A percentile compares a stretch with the other conserved stretches of the same genome.
Evolutionary conservation across 2,329 filamentous ascomycete species (phyloP).

Genomic region (Neofusicoccum laricinum): DNA sequence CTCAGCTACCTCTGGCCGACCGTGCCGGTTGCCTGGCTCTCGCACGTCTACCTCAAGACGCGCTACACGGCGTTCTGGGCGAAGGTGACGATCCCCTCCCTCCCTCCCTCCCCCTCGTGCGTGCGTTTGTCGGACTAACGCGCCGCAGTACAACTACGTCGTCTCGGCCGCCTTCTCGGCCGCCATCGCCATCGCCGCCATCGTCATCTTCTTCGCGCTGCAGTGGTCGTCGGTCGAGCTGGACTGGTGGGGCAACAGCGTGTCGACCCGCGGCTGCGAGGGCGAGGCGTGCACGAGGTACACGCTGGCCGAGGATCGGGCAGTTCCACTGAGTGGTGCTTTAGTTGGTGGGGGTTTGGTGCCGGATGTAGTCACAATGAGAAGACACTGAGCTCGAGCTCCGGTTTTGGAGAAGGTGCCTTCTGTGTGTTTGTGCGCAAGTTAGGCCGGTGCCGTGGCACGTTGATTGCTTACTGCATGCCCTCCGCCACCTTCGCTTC

Average conservation of each 20-base stretch:
- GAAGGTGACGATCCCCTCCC: slow-evolving; percentile 54
- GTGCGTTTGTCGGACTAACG: too few relatives aligned
- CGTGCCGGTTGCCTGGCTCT: slow-evolving; percentile 45
- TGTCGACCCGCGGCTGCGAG: slow-evolving; percentile 41
- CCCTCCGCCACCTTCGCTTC: too few relatives aligned
- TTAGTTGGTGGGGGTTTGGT: too few relatives aligned
- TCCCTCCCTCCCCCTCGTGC: too few relatives aligned
- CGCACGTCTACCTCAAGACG: slow-evolving; percentile 55
- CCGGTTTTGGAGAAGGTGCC: too few relatives aligned
- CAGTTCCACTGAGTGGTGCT: slow-evolving; percentile 27
- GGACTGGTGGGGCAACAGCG: slow-evolving; percentile 62
- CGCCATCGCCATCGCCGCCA: slow-evolving; percentile 63
- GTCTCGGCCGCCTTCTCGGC: slow-evolving; percentile 69
- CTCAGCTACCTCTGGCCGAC: slow-evolving; percentile 49
- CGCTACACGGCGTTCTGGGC: slow-evolving; percentile 50
- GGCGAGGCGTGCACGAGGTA: slow-evolving; percentile 44
- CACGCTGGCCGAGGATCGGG: slow-evolving; percentile 33
- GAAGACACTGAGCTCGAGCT: too few relatives aligned
- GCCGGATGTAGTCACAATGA: too few relatives aligned
- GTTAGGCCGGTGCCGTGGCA: too few relatives aligned
- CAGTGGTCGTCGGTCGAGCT: slow-evolving; percentile 54
- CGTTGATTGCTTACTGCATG: too few relatives aligned
- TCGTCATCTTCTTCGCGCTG: slow-evolving; percentile 68
- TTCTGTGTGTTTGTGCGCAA: too few relatives aligned
- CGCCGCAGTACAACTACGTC: slow-evolving; percentile 68